phyloP scores from a whole-genome alignment of 2,329 filamentous ascomycete species.

The Gyromitra esculenta region DNA sequence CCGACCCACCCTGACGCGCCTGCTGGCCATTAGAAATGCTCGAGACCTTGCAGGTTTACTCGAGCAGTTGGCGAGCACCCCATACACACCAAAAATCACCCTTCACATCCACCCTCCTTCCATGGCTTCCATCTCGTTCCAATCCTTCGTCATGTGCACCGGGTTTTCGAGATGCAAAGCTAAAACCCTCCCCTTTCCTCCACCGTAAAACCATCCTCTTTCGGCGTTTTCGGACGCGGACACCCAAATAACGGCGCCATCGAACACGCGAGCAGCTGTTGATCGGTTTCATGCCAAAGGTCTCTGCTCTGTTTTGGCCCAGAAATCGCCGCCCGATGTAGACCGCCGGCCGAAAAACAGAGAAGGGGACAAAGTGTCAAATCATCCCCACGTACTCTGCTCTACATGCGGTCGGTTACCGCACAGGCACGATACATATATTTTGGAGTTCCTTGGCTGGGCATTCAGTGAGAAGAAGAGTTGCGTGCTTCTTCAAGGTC shows the following conservation, averaged over 20 bases:
- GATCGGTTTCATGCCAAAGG: conserved; percentile 27
- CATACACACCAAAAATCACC: conserved; percentile 35
- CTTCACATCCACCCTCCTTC: conserved; percentile 23
- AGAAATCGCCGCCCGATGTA: conserved; percentile 34
- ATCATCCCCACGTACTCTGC: not conserved
- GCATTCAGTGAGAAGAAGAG: conserved; percentile 18
- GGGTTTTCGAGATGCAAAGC: conserved; percentile 44
- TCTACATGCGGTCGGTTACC: conserved; percentile 13
- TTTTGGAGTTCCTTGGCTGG: conserved; percentile 13
- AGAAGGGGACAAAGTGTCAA: conserved; percentile 47
- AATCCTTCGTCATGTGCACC: conserved; percentile 52
- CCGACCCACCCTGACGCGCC: conserved; percentile 52
- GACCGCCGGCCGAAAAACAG: conserved; percentile 44
- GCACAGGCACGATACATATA: conserved; percentile 1
- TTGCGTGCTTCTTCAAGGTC: conserved; percentile 15
- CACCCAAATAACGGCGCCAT: conserved; percentile 38
- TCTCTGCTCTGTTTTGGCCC: conserved; percentile 16
- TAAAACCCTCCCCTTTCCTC: conserved; percentile 34
- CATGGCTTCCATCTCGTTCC: conserved; percentile 50
- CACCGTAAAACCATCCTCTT: conserved; percentile 31
- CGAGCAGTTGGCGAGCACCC: conserved; percentile 36
- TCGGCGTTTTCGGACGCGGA: conserved; percentile 42
- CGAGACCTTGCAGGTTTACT: conserved; percentile 47
- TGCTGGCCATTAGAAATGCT: conserved; percentile 41
- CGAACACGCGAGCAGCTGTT: conserved; percentile 41